A percentile compares a stretch with the other conserved stretches of the same genome.
Conservation (phyloP, 768 basidiomycete species). For the Favolaschia claudopus region DNA sequence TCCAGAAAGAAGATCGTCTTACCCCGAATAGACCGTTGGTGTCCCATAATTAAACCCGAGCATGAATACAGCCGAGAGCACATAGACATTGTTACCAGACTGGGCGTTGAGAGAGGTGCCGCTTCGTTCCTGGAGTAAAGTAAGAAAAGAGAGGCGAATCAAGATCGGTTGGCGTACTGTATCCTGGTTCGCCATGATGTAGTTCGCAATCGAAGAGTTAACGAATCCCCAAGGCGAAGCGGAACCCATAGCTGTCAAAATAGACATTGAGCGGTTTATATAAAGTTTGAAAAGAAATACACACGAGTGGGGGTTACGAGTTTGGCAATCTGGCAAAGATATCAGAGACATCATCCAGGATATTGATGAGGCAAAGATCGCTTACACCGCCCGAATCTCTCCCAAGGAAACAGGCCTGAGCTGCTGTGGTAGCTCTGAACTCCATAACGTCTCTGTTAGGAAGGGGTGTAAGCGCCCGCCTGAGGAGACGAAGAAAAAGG, state of each 20-base stretch:
- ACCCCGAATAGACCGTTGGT: conserved; percentile 18
- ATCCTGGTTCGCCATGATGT: conserved; percentile 20
- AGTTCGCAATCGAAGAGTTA: conserved; percentile 16
- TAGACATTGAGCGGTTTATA: no score
- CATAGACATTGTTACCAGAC: conserved; percentile 12
- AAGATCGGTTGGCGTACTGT: conserved; percentile 3
- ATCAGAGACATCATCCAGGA: no score
- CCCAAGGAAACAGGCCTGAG: no score
- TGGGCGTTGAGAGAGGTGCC: conserved; percentile 12
- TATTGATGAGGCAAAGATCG: no score
- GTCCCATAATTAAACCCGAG: conserved; percentile 22
- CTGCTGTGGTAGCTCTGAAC: conserved; percentile 14
- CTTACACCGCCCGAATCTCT: no score
- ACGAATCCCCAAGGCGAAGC: no score
- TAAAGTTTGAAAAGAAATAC: conserved; percentile 1
- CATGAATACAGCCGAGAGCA: conserved; percentile 19
- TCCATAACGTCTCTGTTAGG: conserved; percentile 18
- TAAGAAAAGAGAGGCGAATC: background rate
- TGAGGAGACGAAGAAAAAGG: background rate
- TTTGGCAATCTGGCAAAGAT: conserved; percentile 16
- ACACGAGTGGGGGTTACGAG: conserved; percentile 14
- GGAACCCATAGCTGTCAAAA: no score
- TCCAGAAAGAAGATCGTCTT: conserved; percentile 8
- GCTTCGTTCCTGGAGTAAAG: conserved; percentile 14
- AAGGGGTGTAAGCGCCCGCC: background rate